Conservation (phyloP, 2,329 filamentous ascomycete species). For the Colletotrichum musae region DNA sequence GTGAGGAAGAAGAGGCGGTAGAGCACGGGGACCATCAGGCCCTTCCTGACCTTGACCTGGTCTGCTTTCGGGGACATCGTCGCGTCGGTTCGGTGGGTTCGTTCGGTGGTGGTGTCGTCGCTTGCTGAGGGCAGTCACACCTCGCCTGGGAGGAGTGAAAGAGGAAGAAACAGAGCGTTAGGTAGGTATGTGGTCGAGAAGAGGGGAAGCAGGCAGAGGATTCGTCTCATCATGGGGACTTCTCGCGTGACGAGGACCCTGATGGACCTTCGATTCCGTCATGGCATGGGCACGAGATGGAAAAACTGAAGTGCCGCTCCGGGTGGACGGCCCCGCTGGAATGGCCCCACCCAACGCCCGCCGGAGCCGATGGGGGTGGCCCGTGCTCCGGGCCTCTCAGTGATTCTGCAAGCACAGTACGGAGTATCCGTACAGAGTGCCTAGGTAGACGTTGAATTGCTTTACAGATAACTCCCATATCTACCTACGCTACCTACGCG, state of each 20-base stretch:
- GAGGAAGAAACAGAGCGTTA: not conserved
- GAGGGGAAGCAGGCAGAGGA: conserved; percentile 20
- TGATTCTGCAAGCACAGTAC: not conserved
- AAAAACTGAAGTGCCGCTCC: conserved; percentile 37
- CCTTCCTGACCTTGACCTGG: conserved; percentile 41
- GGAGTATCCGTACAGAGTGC: too few relatives aligned
- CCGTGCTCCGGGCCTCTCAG: conserved; percentile 1
- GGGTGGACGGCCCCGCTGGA: not conserved
- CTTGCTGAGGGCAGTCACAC: too few relatives aligned
- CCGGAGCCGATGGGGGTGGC: conserved; percentile 21
- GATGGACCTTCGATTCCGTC: conserved; percentile 22
- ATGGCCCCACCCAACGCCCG: too few relatives aligned
- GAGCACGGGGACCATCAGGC: conserved; percentile 67
- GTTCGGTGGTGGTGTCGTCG: not conserved
- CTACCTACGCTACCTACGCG: too few relatives aligned
- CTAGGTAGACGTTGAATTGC: too few relatives aligned
- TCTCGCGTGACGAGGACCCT: conserved; percentile 37
- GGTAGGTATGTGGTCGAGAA: not conserved
- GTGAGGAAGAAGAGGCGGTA: conserved; percentile 84
- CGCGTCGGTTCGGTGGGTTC: not conserved
- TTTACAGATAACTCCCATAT: too few relatives aligned
- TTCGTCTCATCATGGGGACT: conserved; percentile 36
- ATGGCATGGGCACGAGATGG: conserved; percentile 2
- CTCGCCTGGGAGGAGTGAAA: not conserved
- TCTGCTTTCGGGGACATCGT: conserved; percentile 43